These are phyloP conservation scores for Monsonia emarginata DNA, from an alignment of 441 rosid species.

Conservation along the genomic window DNA sequence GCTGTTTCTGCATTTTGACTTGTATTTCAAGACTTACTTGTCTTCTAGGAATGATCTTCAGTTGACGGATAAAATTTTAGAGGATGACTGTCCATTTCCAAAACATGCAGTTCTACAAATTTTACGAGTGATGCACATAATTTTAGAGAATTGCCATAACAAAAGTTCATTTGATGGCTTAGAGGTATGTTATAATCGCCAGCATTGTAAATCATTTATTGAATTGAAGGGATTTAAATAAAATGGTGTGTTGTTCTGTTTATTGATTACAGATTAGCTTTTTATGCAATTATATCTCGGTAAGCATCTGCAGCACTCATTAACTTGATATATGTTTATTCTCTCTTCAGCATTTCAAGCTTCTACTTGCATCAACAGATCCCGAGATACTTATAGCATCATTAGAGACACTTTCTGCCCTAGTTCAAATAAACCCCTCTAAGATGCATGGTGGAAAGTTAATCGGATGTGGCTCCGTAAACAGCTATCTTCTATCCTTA, in stretches of 20 bases:
- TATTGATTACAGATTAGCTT: neutral
- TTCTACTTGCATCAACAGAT: conserved; percentile 84
- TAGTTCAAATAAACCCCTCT: conserved; percentile 79
- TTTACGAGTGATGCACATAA: conserved; percentile 78
- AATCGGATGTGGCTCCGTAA: conserved; percentile 79
- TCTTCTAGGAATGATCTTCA: conserved; percentile 73
- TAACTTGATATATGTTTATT: conserved; percentile 19
- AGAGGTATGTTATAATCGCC: conserved; percentile 50
- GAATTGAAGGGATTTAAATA: neutral
- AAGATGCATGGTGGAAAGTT: conserved; percentile 84
- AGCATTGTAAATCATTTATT: neutral
- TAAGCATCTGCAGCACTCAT: conserved; percentile 3
- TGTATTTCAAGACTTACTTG: conserved; percentile 75
- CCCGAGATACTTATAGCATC: conserved; percentile 86
- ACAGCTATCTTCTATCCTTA: conserved; percentile 69
- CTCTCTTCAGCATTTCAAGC: conserved; percentile 77
- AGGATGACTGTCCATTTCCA: conserved; percentile 68
- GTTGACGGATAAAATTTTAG: conserved; percentile 57
- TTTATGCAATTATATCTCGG: conserved; percentile 1
- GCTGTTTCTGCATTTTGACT: conserved; percentile 81
- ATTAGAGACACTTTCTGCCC: conserved; percentile 77
- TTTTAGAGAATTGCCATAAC: conserved; percentile 87
- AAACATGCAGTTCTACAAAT: conserved; percentile 76
- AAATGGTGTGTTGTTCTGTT: neutral
- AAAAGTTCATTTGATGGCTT: conserved; percentile 86